Evolutionary conservation across 805 yeast genomes (phyloP), one percentile per base, ranked within the genome.

Genomic region (Myxozyma geophila): DNA sequence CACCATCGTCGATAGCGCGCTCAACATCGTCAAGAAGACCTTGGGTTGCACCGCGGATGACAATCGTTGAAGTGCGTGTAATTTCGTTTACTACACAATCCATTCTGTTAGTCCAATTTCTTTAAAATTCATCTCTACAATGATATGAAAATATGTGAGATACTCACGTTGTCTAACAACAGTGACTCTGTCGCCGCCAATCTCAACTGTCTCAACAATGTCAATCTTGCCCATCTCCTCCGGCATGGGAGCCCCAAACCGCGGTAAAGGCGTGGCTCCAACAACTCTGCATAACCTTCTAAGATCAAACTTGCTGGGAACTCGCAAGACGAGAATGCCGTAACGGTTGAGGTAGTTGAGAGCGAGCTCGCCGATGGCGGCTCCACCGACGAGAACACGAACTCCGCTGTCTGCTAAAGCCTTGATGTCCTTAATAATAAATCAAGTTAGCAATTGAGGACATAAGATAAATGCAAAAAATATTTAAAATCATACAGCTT

Each of bases 151-250:
- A 33, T n/a, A 9, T 28, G 9, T 7, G 23, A 9, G 77, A 40
- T 79, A 76, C 67, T 82, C 85, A 40, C 71, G 71, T 78, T 95
- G 99, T 75, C 90, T 84, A 81, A 95, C 92, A 37, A 95, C 83
- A 9, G 98, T 93, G 44, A 95, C 98, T 76, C 97, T 85, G 78
- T 95, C 98, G 59, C 98, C 97, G 69, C 99, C 99, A 74, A 95
- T 91, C 80, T 95, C 99, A 72, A 84, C 85, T 28, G 97, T 88
- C 79, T 90, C 96, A 56, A 95, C 93, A 37, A 87, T 76, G 74
- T 93, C 99, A 65, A 95, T 84, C 49, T 82, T 74, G 60, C 99
- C 99, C 81, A 90, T 84, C 78, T 93, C 98, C 73, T 92, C 97
- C 21, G 96, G 93, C 79, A 58, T 85, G 71, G 98, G 98, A 1